These are phyloP conservation scores for Globisporangium nodosum DNA, from an alignment of 352 stramenopile genomes.

Conservation along the genomic window DNA sequence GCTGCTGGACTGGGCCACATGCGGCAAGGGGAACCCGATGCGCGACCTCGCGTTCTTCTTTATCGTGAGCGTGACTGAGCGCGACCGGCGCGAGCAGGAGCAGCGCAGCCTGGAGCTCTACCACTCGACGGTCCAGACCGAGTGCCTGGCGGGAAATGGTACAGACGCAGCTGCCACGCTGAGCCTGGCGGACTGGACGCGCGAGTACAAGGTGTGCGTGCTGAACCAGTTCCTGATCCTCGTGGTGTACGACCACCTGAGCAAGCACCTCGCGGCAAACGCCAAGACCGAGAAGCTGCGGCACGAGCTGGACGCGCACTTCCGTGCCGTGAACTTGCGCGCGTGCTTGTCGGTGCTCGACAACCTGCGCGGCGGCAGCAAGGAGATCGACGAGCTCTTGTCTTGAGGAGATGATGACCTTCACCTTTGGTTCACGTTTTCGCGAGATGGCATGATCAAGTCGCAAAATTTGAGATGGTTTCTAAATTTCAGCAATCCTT, in stretches of 20 bases:
- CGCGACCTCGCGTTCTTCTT: conserved; percentile 82
- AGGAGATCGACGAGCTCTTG: not conserved
- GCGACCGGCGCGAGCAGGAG: conserved; percentile 41
- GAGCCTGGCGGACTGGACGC: conserved; percentile 34
- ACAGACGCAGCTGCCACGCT: conserved; percentile 2
- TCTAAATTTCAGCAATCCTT: no score
- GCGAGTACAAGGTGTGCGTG: conserved; percentile 55
- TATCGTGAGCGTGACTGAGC: conserved; percentile 59
- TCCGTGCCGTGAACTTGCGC: conserved; percentile 63
- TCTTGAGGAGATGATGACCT: no score
- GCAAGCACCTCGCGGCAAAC: conserved; percentile 70
- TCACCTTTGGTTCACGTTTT: no score
- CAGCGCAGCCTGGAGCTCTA: conserved; percentile 35
- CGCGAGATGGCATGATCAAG: no score
- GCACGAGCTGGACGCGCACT: conserved; percentile 53
- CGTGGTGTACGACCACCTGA: conserved; percentile 73
- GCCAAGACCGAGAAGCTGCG: conserved; percentile 63
- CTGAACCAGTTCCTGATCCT: conserved; percentile 84
- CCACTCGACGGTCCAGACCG: conserved; percentile 21
- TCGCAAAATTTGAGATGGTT: no score
- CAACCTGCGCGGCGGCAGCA: conserved; percentile 29
- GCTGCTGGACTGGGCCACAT: conserved; percentile 82
- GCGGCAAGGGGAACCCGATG: conserved; percentile 64
- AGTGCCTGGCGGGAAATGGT: not conserved
- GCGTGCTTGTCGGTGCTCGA: conserved; percentile 61